phyloP scores from a whole-genome alignment of 257 asterid species.

The Vinca minor region DNA sequence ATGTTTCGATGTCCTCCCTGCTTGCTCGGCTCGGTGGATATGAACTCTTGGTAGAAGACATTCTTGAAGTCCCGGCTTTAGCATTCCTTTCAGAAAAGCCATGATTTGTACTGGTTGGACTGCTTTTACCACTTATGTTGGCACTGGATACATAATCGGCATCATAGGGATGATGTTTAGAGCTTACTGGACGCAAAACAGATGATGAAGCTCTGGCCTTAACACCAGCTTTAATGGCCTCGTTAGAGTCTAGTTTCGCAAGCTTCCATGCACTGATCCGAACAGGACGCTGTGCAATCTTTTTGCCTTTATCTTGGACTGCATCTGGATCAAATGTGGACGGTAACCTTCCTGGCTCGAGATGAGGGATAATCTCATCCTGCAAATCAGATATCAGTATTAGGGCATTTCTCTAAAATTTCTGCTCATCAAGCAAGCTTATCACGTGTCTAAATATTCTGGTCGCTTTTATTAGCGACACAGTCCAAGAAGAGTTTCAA shows the following conservation, averaged over 20 bases:
- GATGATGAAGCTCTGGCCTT: conserved; percentile 95
- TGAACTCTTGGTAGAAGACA: conserved; percentile 60
- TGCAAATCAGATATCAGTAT: conserved; percentile 19
- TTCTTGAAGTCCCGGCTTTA: conserved; percentile 50
- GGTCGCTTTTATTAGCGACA: too few relatives aligned
- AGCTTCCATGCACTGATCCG: conserved; percentile 95
- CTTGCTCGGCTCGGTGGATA: conserved; percentile 75
- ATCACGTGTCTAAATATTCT: too few relatives aligned
- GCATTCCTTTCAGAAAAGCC: conserved; percentile 45
- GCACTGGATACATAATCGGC: conserved; percentile 52
- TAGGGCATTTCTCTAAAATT: too few relatives aligned
- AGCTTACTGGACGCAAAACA: conserved; percentile 64
- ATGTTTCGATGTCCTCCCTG: conserved; percentile 69
- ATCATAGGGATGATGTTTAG: conserved; percentile 46
- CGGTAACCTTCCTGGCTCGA: conserved; percentile 83
- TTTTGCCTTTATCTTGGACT: conserved; percentile 52
- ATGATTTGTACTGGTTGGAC: conserved; percentile 58
- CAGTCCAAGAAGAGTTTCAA: too few relatives aligned
- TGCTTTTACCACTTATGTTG: conserved; percentile 61
- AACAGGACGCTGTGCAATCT: conserved; percentile 57
- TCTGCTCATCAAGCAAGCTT: too few relatives aligned
- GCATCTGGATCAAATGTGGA: conserved; percentile 91
- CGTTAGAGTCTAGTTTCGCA: conserved; percentile 71
- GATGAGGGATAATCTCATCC: conserved; percentile 89
- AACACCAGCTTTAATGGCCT: conserved; percentile 86